Base-by-base conservation (phyloP, 1,284 basidiomycete species). In the Porodaedalea pini region DNA sequence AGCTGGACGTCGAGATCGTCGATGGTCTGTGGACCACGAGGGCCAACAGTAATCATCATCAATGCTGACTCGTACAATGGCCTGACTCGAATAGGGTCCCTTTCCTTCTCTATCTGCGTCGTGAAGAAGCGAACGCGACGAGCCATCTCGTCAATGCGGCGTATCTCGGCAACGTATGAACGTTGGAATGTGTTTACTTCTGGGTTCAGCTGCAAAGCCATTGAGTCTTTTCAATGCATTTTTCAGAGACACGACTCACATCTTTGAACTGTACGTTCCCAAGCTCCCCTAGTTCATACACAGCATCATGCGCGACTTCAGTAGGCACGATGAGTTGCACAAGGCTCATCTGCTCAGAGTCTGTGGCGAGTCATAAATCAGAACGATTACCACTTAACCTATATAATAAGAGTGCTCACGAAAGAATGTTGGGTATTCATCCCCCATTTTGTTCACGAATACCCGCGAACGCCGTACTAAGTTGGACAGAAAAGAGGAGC, bases 191-290 rank as follows among this genome's bases (percentile, higher is more conserved):
- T 90, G 70, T 96, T 98, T 63, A 98, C 86, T 60, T 86, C 85
- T 15, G 95, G 92, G 73, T 99, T 98, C 67, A 98, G 78, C 94
- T 97, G 69, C 23, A 40, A 34, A 43, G 56, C 37, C 54, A 7
- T 62, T 57, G 54, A 62, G 41, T 27, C 59, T 50, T 21, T 2
- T 47, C 6, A 21, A 13, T 57, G n/a, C 34, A 17, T 60, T 3
- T 6, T 37, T 0, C 39, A 17, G 13, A 4, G 32, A n/a, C 19
- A 45, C 48, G 37, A 75, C 86, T 64, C 64, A 96, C 92, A 75
- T 99, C 96, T 78, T 96, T 98, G 77, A 99, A 98, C 73, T 99
- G 94, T 32, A 99, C 90, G 71, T 96, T 85, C 56, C 95, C 94
- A 51, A 98, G 85, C 73, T 98, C 93, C 63, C 93, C 96, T 17